These are phyloP conservation scores for Lophiostoma macrostomum DNA, from an alignment of 495 filamentous ascomycete genomes.

Conservation along the genomic window DNA sequence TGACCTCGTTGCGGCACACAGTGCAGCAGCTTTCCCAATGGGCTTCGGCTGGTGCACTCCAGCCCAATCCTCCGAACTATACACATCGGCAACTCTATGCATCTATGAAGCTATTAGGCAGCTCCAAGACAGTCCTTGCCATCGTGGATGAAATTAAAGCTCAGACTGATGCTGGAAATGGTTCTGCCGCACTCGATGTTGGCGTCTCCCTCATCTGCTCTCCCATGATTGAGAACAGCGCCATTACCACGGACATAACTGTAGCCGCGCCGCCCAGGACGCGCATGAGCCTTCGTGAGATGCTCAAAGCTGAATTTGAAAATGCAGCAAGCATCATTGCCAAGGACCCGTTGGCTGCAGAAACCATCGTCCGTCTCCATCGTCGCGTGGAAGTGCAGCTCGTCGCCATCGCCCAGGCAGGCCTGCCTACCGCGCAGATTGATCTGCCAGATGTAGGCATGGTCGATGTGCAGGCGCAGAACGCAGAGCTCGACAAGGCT, in stretches of 20 bases:
- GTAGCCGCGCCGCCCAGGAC: conserved; percentile 34
- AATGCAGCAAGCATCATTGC: conserved; percentile 61
- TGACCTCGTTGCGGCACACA: conserved; percentile 59
- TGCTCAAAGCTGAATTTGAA: conserved; percentile 62
- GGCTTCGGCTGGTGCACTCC: conserved; percentile 59
- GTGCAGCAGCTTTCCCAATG: conserved; percentile 70
- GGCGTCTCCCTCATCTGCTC: conserved; percentile 70
- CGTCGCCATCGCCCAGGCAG: conserved; percentile 9
- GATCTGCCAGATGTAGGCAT: conserved; percentile 30
- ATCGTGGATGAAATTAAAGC: conserved; percentile 70
- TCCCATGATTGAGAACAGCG: conserved; percentile 51
- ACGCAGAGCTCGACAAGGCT: conserved; percentile 22
- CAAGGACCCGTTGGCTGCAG: conserved; percentile 58
- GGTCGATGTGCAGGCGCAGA: conserved; percentile 18
- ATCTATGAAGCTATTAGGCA: conserved; percentile 66
- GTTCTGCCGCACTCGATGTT: conserved; percentile 69
- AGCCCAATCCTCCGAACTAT: conserved; percentile 68
- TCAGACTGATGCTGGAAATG: conserved; percentile 51
- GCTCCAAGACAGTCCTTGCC: conserved; percentile 56
- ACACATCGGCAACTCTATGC: conserved; percentile 72
- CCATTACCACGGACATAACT: conserved; percentile 27
- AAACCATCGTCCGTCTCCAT: conserved; percentile 71
- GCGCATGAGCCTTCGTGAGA: conserved; percentile 60
- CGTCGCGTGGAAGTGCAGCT: conserved; percentile 66
- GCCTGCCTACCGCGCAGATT: conserved; percentile 23